Conservation (phyloP, 2,329 filamentous ascomycete genomes). For the Cytospora piceicola region DNA sequence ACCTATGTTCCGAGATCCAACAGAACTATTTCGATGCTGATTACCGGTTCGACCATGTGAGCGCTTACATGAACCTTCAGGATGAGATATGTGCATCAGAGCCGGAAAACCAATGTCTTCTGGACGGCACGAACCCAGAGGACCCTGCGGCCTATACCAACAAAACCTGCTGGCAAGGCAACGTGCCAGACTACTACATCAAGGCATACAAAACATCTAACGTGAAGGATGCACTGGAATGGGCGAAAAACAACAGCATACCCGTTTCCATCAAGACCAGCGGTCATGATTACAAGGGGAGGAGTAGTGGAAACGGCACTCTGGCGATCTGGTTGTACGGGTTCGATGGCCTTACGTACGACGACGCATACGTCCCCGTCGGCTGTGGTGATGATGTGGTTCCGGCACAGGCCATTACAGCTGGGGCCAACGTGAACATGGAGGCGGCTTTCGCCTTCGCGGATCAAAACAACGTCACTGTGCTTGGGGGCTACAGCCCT, state of each 20-base stretch:
- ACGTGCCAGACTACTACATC: neutral
- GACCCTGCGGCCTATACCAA: neutral
- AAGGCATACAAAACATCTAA: neutral
- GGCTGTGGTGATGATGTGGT: neutral
- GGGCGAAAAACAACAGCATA: neutral
- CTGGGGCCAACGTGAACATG: neutral
- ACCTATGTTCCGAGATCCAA: neutral
- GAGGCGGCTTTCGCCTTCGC: conserved; percentile 32
- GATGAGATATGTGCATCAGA: neutral
- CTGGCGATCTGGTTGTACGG: neutral
- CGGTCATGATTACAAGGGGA: neutral
- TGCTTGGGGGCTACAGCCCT: conserved; percentile 35
- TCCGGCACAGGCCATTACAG: neutral
- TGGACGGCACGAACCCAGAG: neutral
- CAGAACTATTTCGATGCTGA: neutral
- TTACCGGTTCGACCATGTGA: neutral
- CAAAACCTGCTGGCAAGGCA: neutral
- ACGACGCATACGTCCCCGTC: neutral
- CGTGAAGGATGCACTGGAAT: neutral
- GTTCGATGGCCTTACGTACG: neutral
- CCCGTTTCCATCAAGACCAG: neutral
- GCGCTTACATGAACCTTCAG: neutral
- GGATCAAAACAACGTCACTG: conserved; percentile 34
- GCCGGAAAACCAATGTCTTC: neutral
- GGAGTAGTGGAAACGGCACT: neutral